Evolutionary conservation across 1,284 basidiomycete species (phyloP).

Genomic region (Thelephora terrestris): DNA sequence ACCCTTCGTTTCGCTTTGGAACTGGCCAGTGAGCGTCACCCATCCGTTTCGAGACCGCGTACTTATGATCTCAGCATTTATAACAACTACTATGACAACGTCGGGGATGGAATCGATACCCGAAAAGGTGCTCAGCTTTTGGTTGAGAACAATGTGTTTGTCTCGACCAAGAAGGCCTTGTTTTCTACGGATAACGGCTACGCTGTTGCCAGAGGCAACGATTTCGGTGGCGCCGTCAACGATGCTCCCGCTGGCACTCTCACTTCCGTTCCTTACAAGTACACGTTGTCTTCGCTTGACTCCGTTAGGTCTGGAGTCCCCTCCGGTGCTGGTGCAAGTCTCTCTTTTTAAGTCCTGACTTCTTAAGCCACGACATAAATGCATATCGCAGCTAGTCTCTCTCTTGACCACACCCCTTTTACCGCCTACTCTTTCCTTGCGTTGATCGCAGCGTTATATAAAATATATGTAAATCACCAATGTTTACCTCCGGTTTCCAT

Average conservation of each 20-base stretch:
- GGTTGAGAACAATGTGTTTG: slow-evolving; percentile 38
- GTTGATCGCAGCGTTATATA: too few species aligned
- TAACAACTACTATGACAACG: slow-evolving; percentile 35
- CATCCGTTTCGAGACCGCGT: too few species aligned
- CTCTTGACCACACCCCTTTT: too few species aligned
- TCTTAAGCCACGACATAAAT: too few species aligned
- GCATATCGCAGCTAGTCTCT: too few species aligned
- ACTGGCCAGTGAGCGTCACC: slow-evolving; percentile 22
- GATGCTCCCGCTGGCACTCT: slow-evolving; percentile 8
- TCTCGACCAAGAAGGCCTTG: slow-evolving; percentile 26
- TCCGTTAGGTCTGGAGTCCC: not conserved
- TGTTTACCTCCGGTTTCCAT: too few species aligned
- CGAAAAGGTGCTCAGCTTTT: slow-evolving; percentile 36
- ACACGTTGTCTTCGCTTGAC: slow-evolving; percentile 3
- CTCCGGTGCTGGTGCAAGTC: not conserved
- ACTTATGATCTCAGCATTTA: slow-evolving; percentile 19
- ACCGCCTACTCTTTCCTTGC: too few species aligned
- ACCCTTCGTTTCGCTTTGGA: slow-evolving; percentile 26
- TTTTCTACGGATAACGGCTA: slow-evolving; percentile 34
- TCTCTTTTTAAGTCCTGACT: not conserved
- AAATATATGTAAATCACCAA: too few species aligned
- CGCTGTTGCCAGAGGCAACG: slow-evolving; percentile 26
- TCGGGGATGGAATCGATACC: slow-evolving; percentile 40
- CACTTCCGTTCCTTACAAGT: slow-evolving; percentile 6
- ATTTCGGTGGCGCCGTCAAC: slow-evolving; percentile 12